phyloP scores from a whole-genome alignment of 768 basidiomycete species.

The Kwoniella sp. region DNA sequence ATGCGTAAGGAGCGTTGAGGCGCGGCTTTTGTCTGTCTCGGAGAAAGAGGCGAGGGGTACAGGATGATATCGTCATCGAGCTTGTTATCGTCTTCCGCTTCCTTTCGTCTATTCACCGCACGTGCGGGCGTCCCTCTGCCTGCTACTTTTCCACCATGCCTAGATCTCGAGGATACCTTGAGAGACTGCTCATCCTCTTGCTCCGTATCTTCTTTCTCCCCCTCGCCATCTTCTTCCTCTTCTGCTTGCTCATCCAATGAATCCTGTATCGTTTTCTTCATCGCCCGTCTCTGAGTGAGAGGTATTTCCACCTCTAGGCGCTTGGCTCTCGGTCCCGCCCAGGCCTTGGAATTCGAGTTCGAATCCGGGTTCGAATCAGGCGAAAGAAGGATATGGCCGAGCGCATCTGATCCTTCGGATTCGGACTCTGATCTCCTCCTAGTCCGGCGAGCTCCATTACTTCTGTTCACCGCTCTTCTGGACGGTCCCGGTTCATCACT shows the following conservation, averaged over 20 bases:
- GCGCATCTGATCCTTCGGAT: conserved; percentile 35
- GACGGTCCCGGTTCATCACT: not conserved
- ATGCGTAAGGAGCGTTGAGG: too few species aligned
- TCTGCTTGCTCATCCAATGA: conserved; percentile 18
- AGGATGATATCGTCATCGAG: conserved; percentile 18
- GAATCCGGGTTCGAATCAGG: not conserved
- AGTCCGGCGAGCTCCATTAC: not conserved
- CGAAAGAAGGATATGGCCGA: conserved; percentile 20
- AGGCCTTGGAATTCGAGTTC: not conserved
- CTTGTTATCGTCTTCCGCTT: conserved; percentile 10
- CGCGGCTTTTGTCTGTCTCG: too few species aligned
- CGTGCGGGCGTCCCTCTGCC: not conserved
- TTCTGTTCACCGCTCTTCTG: not conserved
- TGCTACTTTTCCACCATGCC: conserved; percentile 9
- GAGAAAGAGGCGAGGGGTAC: conserved; percentile 13
- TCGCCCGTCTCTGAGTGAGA: conserved; percentile 5
- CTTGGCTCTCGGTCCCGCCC: not conserved
- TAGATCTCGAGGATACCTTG: not conserved
- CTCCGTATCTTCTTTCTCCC: conserved; percentile 3
- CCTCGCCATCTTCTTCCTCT: conserved; percentile 18
- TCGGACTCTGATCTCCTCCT: not conserved
- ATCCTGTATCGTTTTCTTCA: conserved; percentile 17
- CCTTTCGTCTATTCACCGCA: conserved; percentile 3
- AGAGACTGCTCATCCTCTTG: not conserved
- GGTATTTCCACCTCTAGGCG: not conserved